Evolutionary conservation across 768 basidiomycete species (phyloP).

Genomic region (Russula brevipes): DNA sequence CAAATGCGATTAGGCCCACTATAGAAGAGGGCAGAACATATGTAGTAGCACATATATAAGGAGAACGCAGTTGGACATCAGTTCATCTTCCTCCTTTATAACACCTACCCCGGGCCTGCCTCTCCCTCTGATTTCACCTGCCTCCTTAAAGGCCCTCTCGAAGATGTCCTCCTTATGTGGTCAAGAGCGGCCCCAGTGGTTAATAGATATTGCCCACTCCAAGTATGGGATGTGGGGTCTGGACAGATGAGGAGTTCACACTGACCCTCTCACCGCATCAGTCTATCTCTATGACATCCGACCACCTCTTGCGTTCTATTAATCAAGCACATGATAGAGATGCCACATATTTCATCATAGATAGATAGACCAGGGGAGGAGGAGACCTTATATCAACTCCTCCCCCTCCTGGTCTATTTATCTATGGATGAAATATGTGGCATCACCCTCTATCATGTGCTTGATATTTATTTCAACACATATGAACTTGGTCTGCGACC

Average conservation of each 20-base stretch:
- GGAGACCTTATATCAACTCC: background rate
- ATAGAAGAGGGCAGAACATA: too few relatives aligned
- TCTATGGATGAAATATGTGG: background rate
- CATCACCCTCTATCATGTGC: background rate
- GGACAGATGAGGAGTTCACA: background rate
- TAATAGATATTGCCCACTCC: background rate
- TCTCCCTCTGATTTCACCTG: background rate
- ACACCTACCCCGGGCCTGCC: background rate
- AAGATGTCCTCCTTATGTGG: background rate
- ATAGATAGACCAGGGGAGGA: background rate
- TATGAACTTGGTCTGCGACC: background rate
- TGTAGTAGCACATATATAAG: too few relatives aligned
- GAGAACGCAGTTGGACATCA: too few relatives aligned
- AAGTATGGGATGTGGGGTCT: background rate
- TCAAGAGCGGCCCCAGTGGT: background rate
- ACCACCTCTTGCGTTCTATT: background rate
- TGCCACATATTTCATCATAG: background rate
- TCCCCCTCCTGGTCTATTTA: background rate
- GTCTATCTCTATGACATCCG: too few relatives aligned
- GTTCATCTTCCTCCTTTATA: too few relatives aligned
- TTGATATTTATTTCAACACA: background rate
- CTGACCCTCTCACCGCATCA: background rate
- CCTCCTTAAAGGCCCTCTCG: background rate
- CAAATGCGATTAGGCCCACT: too few relatives aligned
- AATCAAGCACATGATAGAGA: background rate